Base-by-base conservation (phyloP, 2,329 filamentous ascomycete genomes). In the Lizonia empirigonia region DNA sequence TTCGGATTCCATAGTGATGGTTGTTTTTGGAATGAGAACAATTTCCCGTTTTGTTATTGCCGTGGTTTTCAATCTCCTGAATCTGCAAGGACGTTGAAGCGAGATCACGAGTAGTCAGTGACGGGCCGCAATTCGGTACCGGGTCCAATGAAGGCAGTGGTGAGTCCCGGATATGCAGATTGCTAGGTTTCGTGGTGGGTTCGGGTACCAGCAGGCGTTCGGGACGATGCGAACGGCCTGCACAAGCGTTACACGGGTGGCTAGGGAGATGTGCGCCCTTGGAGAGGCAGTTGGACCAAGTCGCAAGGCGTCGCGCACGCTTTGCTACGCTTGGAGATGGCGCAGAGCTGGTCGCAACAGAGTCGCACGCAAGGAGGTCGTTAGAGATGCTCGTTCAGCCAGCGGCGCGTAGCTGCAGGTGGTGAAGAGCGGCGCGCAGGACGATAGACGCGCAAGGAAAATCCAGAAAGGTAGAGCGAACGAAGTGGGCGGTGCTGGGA, bases 1-100 rank as follows among this genome's bases (percentile, higher is more conserved):
- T 59, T 71, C 67, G 22, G 71, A 65, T 22, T 76, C 73, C 74
- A 77, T 77, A 39, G 51, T 62, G 56, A 16, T 20, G 12, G 16
- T 10, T 42, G 32, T 36, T 18, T 32, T 16, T 37, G 36, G 32
- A 18, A 39, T 19, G 40, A 46, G 34, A 47, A 45, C 44, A 48
- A 37, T 42, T 41, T 54, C 37, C n/a, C 34, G 38, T 38, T 52
- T 49, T 53, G 55, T 55, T 47, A 12, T 44, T 22, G 39, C 23
- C n/a, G 42, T 39, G 33, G 44, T 36, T 49, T 38, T 32, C 44
- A 55, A 56, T 49, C 61, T 39, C 61, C 50, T 5, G 44, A 22
- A 40, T 47, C 60, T 56, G 69, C 62, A 70, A 70, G 65, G 68
- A 65, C 46, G 41, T 35, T 30, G 45, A 35, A 48, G 45, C 20